A percentile compares a stretch with the other conserved stretches of the same genome.
These are phyloP conservation scores for Mallotus japonicus DNA, from an alignment of 441 rosid genomes.

Conservation along the genomic window DNA sequence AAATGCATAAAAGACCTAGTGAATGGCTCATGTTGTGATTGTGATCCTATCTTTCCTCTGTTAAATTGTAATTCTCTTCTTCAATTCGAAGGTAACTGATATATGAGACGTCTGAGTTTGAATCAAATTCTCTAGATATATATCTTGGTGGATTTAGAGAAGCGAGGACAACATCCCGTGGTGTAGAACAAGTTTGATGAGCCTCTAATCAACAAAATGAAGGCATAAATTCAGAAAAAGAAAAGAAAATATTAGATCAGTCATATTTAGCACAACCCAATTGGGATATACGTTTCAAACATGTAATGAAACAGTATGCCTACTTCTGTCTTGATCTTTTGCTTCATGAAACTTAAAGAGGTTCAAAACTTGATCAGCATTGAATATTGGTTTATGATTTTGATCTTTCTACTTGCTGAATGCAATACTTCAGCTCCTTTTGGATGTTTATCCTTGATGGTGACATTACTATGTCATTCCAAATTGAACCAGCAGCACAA, in stretches of 20 bases:
- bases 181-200: not conserved
- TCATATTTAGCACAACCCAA: constrained; percentile 16
- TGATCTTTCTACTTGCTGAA: constrained; percentile 73
- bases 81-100: not conserved
- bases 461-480: constrained; percentile 93
- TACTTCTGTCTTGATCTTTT: constrained; percentile 14
- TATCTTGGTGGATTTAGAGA: not conserved
- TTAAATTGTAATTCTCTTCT: not conserved
- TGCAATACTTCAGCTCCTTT: constrained; percentile 80
- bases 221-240: not conserved
- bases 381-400: constrained; percentile 22
- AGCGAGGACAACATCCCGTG: not conserved
- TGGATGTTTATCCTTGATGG: constrained; percentile 88
- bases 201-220: not conserved
- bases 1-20: no score
- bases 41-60: not conserved
- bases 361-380: constrained; percentile 14
- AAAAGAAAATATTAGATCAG: not conserved
- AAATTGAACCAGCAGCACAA: constrained; percentile 69
- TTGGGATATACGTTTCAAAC: not conserved
- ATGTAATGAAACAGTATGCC: constrained; percentile 12
- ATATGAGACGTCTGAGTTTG: not conserved
- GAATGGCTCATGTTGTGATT: not conserved
- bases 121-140: not conserved
- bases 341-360: constrained; percentile 15